Base-by-base conservation (phyloP, 306 rosid genomes). In the Pyrus communis region DNA sequence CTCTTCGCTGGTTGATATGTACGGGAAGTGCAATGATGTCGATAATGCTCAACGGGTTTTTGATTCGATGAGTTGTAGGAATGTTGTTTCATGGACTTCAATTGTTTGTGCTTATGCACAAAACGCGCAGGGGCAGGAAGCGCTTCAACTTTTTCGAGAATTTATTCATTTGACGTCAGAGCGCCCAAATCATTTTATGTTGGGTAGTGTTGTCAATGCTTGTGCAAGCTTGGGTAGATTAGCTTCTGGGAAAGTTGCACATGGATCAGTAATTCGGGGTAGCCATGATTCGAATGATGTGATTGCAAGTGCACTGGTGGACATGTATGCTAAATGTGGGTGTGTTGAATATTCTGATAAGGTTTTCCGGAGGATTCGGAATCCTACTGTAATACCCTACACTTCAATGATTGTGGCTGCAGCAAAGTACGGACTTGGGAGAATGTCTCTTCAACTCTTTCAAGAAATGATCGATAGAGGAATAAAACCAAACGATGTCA, bases 281-380 rank as follows among this genome's bases (percentile, higher is more conserved):
- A 83, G 86, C 43, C 85, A 86, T 63, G 86, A 88, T 63, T 75
- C 60, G 5, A 86, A 75, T 63, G 90, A 86, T 42, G 93, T 91
- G 70, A 65, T 91, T 86, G 90, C 89, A 3, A 93, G 86, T 75
- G 92, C 91, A 75, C 79, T 91, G 77, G 91, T 93, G 74, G 97
- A 93, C 78, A 93, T 93, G 98, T 93, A 91, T 84, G 97, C 93
- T 59, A 91, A 93, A 78, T 91, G 97, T 71, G 96, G 97, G 30
- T 81, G 91, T 51, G 74, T 91, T 74, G 75, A 75, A 31, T 91
- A 89, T 82, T 91, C 93, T 30, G 80, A 68, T 8, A 89, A 78
- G 79, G 74, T 91, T 71, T 93, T 93, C 67, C 78, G 82, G 75
- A 83, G 87, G 84, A 84, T 89, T 61, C 33, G 21, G 21, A 80